Conservation (phyloP, 2,329 filamentous ascomycete genomes). For the Clonostachys solani region DNA sequence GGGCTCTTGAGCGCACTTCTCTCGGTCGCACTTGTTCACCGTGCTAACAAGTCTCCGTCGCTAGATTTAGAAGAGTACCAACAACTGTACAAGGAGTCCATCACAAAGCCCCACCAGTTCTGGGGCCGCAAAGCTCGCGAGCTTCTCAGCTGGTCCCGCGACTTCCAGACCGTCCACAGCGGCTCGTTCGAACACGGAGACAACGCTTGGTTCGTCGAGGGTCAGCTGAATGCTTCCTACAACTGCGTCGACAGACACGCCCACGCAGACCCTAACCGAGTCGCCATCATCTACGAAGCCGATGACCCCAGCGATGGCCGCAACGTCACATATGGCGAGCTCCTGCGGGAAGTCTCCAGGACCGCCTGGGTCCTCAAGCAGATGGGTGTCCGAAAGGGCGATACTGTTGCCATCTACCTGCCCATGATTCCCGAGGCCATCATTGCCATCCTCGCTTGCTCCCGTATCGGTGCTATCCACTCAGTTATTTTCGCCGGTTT, state of each 20-base stretch:
- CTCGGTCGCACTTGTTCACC: neutral
- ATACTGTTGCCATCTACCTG: conserved; percentile 94
- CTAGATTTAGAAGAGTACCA: conserved; percentile 64
- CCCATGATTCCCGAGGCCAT: conserved; percentile 98
- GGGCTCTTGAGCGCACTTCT: neutral
- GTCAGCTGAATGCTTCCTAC: conserved; percentile 90
- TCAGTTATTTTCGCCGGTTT: conserved; percentile 98
- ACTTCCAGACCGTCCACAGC: conserved; percentile 84
- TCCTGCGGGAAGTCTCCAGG: conserved; percentile 86
- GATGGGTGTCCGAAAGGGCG: conserved; percentile 95
- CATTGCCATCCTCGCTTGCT: conserved; percentile 84
- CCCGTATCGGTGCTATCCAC: conserved; percentile 91
- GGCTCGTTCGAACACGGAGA: conserved; percentile 78
- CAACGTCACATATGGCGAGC: conserved; percentile 87
- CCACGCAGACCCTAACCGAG: conserved; percentile 86
- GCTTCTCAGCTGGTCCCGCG: conserved; percentile 82
- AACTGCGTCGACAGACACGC: conserved; percentile 97
- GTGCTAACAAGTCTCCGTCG: neutral
- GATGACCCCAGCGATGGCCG: conserved; percentile 87
- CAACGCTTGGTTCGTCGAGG: conserved; percentile 91
- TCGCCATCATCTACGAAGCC: conserved; percentile 98
- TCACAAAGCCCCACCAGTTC: conserved; percentile 83
- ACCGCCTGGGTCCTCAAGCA: conserved; percentile 85
- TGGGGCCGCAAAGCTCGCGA: conserved; percentile 86
- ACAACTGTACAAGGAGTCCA: conserved; percentile 74